Percentiles rank a stretch among this genome's conserved stretches.
phyloP scores from a whole-genome alignment of 768 basidiomycete genomes.

The Psilocybe azurescens region DNA sequence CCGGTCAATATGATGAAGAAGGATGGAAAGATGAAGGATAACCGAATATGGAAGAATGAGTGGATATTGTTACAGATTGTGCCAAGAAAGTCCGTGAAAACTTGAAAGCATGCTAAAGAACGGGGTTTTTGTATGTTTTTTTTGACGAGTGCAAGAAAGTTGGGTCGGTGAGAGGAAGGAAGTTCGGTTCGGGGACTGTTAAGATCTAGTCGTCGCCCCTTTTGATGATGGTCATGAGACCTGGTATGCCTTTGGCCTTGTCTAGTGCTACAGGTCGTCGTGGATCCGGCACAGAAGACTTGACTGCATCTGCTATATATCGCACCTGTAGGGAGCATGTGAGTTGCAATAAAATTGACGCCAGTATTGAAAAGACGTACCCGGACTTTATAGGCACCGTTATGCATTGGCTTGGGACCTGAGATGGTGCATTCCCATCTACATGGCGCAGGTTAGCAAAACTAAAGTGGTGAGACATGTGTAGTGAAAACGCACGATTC shows the following conservation, averaged over 20 bases:
- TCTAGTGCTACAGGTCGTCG: constrained; percentile 67
- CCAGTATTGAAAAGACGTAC: constrained; percentile 41
- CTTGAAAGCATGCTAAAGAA: too few relatives aligned
- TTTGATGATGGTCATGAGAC: constrained; percentile 74
- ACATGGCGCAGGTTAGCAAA: constrained; percentile 17
- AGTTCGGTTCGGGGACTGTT: constrained; percentile 5
- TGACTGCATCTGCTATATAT: constrained; percentile 66
- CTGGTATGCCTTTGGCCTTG: constrained; percentile 64
- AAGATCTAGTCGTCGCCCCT: constrained; percentile 36
- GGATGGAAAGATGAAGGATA: too few relatives aligned
- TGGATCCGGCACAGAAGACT: constrained; percentile 57
- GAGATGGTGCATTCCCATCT: constrained; percentile 73
- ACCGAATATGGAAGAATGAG: too few relatives aligned
- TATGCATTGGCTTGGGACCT: constrained; percentile 51
- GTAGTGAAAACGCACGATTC: constrained; percentile 61
- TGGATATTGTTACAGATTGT: too few relatives aligned
- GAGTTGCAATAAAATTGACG: not conserved
- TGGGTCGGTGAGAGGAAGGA: not conserved
- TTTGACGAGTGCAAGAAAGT: constrained; percentile 1
- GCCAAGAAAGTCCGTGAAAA: too few relatives aligned
- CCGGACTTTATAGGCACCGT: constrained; percentile 62
- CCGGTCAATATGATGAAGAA: too few relatives aligned
- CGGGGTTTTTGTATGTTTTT: too few relatives aligned
- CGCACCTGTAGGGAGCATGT: constrained; percentile 49
- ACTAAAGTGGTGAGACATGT: constrained; percentile 1